Evolutionary conservation across 768 basidiomycete species (phyloP).

Genomic region (Thelephora ganbajun): DNA sequence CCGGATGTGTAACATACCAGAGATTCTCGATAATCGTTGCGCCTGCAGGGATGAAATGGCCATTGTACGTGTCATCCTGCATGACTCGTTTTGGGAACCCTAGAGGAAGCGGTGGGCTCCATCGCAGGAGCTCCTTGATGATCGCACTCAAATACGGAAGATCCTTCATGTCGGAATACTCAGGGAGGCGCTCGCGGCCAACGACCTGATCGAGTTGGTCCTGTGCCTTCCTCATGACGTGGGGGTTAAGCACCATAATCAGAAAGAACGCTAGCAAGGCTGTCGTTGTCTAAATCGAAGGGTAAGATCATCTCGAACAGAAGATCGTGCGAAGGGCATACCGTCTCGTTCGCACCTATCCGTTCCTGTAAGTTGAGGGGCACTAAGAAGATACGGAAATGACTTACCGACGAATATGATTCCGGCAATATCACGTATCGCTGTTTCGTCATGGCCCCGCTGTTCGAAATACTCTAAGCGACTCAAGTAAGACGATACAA

Average conservation of each 20-base stretch:
- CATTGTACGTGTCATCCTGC: conserved; percentile 7
- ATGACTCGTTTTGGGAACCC: conserved; percentile 4
- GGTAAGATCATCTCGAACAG: neutral
- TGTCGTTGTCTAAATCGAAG: conserved; percentile 7
- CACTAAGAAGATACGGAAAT: neutral
- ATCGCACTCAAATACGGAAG: conserved; percentile 14
- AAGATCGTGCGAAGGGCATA: neutral
- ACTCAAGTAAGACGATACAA: neutral
- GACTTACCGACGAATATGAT: neutral
- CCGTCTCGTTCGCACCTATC: neutral
- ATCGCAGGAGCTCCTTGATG: conserved; percentile 11
- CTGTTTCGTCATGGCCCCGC: neutral
- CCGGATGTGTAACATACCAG: conserved; percentile 4
- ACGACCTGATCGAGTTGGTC: conserved; percentile 15
- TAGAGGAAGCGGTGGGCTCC: conserved; percentile 9
- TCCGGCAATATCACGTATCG: neutral
- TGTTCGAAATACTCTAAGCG: neutral
- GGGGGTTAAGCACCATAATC: conserved; percentile 12
- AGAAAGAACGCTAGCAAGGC: conserved; percentile 10
- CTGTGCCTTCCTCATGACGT: conserved; percentile 9
- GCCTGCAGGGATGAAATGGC: conserved; percentile 7
- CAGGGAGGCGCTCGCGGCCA: conserved; percentile 6
- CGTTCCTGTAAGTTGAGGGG: neutral
- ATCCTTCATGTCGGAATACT: conserved; percentile 2
- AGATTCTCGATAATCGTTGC: conserved; percentile 7